Base-by-base conservation (phyloP, 2,329 filamentous ascomycete species). In the Blumeria graminis region DNA sequence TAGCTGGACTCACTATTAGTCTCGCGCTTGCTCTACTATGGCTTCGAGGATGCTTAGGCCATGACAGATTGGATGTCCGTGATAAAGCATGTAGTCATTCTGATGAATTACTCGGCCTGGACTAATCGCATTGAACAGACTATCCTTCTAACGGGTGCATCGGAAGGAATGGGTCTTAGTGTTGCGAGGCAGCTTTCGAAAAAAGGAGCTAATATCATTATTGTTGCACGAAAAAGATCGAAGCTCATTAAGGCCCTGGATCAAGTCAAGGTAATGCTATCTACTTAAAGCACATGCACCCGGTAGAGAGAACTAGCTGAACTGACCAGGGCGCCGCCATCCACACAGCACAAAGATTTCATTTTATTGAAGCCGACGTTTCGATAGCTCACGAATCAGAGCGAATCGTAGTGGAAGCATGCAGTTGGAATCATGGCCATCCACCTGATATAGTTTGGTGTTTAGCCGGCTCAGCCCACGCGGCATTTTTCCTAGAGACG, bases 361-460 rank as follows among this genome's bases (percentile, higher is more conserved):
- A 82, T 67, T 82, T 79, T 69, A 84, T 96, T 66, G 78, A 81
- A 61, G 88, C 87, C 61, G 90, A 98, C 68, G 79, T 95, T 36
- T 81, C 82, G 13, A 71, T 76, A 56, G 72, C 80, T 55, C 72
- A 77, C 57, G 89, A 89, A 65, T 86, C 86, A 55, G 71, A 72
- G 3, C 72, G 78, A 43, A 73, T 94, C 41, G 70, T 96, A 55
- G 71, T 74, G 39, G 80, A 93, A 67, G 82, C 82, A 51, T 84
- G 77, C 1, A 69, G 72, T 22, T 94, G 88, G 88, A 95, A 95
- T 70, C 71, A 80, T 60, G 80, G 77, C 56, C 68, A 71, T 28
- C 68, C 81, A 33, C 86, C 86, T 0, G 90, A 96, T 66, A 75
- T 95, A 57, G 84, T 96, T 36, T 96, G 92, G 88, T 89, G 86